Base-by-base conservation (phyloP, 345 rosid species). In the Gossypium australe region DNA sequence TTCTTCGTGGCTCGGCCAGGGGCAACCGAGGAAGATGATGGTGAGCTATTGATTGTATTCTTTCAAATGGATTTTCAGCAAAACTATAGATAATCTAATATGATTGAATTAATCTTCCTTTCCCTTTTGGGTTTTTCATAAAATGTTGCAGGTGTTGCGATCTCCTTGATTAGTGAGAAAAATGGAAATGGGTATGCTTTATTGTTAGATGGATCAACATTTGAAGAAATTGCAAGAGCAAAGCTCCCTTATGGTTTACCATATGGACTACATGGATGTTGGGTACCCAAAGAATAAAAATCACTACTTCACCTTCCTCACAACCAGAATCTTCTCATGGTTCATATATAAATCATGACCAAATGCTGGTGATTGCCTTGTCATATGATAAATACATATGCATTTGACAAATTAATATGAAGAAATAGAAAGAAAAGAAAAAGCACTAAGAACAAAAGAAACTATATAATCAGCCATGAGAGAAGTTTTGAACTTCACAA, bases 251-350 rank as follows among this genome's bases (percentile, higher is more conserved):
- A 92, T 53, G 97, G 97, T 58, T 89, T 94, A 63, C 98, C 98
- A 11, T 94, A 92, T 71, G 98, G 98, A 11, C 82, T 94, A 34
- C 98, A 94, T 84, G 98, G 98, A 64, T 91, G 98, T 78, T 94
- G 98, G 98, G 88, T 94, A 25, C 97, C 97, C 1, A 91, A 86
- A 57, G 72, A 62, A 3, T 72, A 68, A 78, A 47, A 64, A 55
- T 11, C 38, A n/a, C 12, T 24, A 17, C 1, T 8, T 11, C 24
- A 9, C 49, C 75, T 43, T 44, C 53, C 41, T 18, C n/a, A 34
- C 18, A 38, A 27, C 53, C 64, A n/a, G n/a, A 11, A 20, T 20
- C 41, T 43, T 18, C 56, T 4, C n/a, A 24, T 11, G 16, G 12
- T 56, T 59, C n/a, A 45, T 63, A 16, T 2, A 41, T 64, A 47